Percentiles rank a stretch among this genome's conserved stretches.
phyloP scores from a whole-genome alignment of 192 early-diverging fungal species.

The Podila epicladia region DNA sequence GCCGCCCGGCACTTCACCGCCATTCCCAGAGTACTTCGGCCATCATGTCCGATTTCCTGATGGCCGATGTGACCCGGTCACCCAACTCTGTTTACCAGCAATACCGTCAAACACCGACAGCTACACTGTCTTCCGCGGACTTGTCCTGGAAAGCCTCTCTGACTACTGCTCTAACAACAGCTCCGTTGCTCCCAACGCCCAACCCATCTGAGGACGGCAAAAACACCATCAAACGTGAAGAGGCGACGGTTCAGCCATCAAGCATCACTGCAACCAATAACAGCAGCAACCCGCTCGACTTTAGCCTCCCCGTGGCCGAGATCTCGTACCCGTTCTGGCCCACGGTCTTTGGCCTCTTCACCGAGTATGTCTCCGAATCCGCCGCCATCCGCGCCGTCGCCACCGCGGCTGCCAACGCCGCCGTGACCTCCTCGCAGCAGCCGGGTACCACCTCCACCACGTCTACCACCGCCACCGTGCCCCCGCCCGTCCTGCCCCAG shows the following conservation, averaged over 20 bases:
- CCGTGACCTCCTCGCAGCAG: background rate
- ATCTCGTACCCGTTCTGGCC: conserved; percentile 47
- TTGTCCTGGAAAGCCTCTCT: conserved; percentile 23
- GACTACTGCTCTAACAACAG: conserved; percentile 2
- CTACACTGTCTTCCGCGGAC: conserved; percentile 24
- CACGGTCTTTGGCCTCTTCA: conserved; percentile 43
- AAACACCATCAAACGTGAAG: background rate
- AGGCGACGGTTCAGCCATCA: background rate
- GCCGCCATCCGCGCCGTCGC: conserved; percentile 4
- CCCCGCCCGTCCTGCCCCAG: conserved; percentile 2
- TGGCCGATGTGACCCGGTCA: background rate
- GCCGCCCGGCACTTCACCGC: conserved; percentile 7
- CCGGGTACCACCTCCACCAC: background rate
- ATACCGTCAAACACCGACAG: conserved; percentile 3
- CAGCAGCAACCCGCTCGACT: conserved; percentile 17
- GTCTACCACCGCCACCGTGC: background rate
- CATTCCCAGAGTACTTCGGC: conserved; percentile 43
- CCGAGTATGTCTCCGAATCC: conserved; percentile 34
- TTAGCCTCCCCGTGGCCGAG: conserved; percentile 16
- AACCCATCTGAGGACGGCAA: conserved; percentile 13
- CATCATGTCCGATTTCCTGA: conserved; percentile 25
- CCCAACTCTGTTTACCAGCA: conserved; percentile 9
- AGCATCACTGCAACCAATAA: background rate
- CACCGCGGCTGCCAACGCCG: background rate
- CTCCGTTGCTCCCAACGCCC: background rate